phyloP scores from a whole-genome alignment of 73 alveolate species.

The Tetrahymena malaccensis region DNA sequence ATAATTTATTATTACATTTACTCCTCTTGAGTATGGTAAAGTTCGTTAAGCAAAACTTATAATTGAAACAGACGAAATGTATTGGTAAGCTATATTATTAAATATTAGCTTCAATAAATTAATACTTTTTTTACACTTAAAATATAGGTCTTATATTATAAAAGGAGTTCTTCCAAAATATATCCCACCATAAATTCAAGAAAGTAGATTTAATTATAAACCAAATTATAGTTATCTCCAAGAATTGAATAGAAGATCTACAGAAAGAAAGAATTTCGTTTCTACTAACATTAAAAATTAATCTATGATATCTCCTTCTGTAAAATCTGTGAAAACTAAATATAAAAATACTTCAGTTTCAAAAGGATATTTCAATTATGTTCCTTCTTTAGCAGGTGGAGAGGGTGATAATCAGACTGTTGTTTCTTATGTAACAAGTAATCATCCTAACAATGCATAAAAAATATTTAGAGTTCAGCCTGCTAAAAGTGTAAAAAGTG shows the following conservation, averaged over 20 bases:
- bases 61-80: constrained; percentile 96
- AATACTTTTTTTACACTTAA: background rate
- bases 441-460: background rate
- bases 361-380: background rate
- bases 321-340: background rate
- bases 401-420: background rate
- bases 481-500: background rate
- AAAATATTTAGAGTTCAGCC: background rate
- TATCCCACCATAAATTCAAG: constrained; percentile 28
- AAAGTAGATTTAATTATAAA: background rate
- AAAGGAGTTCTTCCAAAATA: constrained; percentile 36
- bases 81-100: constrained; percentile 53
- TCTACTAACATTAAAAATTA: background rate
- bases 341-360: background rate
- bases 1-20: constrained; percentile 81
- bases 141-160: constrained; percentile 19
- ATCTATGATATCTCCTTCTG: background rate
- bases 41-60: constrained; percentile 86
- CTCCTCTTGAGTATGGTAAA: constrained; percentile 97
- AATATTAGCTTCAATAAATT: background rate
- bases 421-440: background rate
- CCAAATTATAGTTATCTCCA: background rate
- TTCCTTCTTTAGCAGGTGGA: background rate
- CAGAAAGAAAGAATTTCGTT: background rate
- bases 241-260: background rate